These are phyloP conservation scores for Trichoderma sp. DNA, from an alignment of 2,329 filamentous ascomycete species.

Conservation along the genomic window DNA sequence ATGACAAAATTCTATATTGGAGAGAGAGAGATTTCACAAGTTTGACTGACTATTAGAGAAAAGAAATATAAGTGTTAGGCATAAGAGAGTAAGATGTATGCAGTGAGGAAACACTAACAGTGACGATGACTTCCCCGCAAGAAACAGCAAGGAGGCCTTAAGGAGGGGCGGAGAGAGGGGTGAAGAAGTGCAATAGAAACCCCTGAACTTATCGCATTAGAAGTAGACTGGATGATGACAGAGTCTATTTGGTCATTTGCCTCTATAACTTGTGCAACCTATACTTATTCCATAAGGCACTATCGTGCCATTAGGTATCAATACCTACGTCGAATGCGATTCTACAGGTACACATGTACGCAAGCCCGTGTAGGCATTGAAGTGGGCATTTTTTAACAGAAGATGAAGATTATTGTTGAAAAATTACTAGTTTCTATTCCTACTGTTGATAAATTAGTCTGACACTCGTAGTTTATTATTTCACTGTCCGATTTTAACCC, in stretches of 20 bases:
- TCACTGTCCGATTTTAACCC: too few relatives aligned
- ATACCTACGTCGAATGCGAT: neutral
- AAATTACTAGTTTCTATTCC: too few relatives aligned
- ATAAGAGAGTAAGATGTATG: neutral
- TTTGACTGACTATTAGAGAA: too few relatives aligned
- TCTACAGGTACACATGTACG: neutral
- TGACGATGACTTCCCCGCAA: constrained; percentile 5
- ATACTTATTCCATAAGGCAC: neutral
- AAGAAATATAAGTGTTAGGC: too few relatives aligned
- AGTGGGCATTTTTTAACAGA: neutral
- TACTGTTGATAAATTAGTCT: neutral
- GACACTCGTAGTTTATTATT: neutral
- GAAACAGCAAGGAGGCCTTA: neutral
- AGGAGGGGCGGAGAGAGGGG: neutral
- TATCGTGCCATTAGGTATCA: constrained; percentile 13
- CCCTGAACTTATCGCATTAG: neutral
- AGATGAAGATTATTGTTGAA: neutral
- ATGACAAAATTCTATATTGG: neutral
- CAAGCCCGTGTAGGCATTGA: neutral
- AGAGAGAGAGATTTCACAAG: neutral
- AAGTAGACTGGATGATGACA: neutral
- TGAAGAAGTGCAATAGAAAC: neutral
- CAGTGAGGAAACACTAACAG: neutral
- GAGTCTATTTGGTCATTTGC: too few relatives aligned
- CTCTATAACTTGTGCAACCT: neutral